Conservation (phyloP, 1,139 yeast species). For the Meyerozyma guilliermondii region DNA sequence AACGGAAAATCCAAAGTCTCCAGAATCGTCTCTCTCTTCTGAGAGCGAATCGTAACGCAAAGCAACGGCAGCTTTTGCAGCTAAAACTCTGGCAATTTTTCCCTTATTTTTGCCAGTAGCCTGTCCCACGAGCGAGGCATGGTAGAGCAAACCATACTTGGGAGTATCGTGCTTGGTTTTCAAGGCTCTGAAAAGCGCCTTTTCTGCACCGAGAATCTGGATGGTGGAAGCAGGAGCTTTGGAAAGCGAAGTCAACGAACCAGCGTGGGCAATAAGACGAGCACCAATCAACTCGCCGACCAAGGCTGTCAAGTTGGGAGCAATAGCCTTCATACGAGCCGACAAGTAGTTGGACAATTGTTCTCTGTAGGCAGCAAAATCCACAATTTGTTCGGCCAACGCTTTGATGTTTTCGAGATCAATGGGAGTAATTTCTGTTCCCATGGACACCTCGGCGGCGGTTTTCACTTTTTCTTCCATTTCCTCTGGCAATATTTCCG, state of each 20-base stretch:
- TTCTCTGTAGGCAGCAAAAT: slow-evolving; percentile 91
- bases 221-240: slow-evolving; percentile 99
- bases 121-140: slow-evolving; percentile 95
- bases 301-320: slow-evolving; percentile 92
- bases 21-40: slow-evolving; percentile 94
- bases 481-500: slow-evolving; percentile 90
- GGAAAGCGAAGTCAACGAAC: slow-evolving; percentile 88
- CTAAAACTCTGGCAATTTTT: slow-evolving; percentile 96
- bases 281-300: slow-evolving; percentile 99
- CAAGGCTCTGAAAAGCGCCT: slow-evolving; percentile 96
- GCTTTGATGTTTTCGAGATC: slow-evolving; percentile 84
- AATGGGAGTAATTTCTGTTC: slow-evolving; percentile 88
- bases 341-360: slow-evolving; percentile 83
- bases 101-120: slow-evolving; percentile 98
- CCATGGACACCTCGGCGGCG: slow-evolving; percentile 98
- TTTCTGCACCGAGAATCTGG: slow-evolving; percentile 98
- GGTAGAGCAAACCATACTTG: slow-evolving; percentile 94
- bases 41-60: slow-evolving; percentile 94
- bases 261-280: slow-evolving; percentile 95
- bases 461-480: slow-evolving; percentile 76
- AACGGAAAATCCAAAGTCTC: slow-evolving; percentile 87
- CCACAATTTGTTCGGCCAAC: slow-evolving; percentile 92
- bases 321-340: slow-evolving; percentile 96
- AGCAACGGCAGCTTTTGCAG: slow-evolving; percentile 97
- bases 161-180: slow-evolving; percentile 99